Evolutionary conservation across 176 grass and related monocot genomes (phyloP).

Genomic region (Pontederia crassipes): DNA sequence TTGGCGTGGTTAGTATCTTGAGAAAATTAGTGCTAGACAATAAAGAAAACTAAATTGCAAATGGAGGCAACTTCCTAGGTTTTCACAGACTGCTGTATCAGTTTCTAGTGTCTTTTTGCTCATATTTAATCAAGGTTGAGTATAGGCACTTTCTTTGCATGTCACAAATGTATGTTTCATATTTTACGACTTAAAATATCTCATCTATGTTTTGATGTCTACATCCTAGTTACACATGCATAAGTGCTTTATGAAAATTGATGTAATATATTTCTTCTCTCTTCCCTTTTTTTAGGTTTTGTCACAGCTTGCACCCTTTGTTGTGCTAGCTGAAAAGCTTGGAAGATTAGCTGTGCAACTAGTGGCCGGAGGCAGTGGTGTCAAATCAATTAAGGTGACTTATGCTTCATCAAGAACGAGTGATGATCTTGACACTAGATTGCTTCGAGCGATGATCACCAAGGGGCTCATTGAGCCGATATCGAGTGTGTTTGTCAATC

Average conservation of each 20-base stretch:
- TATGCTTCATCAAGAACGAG: neutral
- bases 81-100: no score
- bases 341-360: neutral
- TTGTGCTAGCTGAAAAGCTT: conserved; percentile 2
- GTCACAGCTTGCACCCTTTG: neutral
- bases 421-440: neutral
- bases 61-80: no score
- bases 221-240: no score
- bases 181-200: no score
- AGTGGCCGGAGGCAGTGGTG: neutral
- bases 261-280: neutral
- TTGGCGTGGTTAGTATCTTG: no score
- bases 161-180: no score
- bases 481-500: conserved; percentile 3
- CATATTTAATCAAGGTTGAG: no score
- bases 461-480: conserved; percentile 3
- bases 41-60: no score
- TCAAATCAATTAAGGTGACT: conserved; percentile 1
- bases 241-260: neutral
- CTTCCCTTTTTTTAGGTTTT: neutral
- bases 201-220: neutral
- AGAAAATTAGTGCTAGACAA: no score
- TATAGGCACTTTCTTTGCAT: no score
- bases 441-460: conserved; percentile 1
- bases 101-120: no score